Base-by-base conservation (phyloP, 805 yeast species). In the Henningerozyma blattae region DNA sequence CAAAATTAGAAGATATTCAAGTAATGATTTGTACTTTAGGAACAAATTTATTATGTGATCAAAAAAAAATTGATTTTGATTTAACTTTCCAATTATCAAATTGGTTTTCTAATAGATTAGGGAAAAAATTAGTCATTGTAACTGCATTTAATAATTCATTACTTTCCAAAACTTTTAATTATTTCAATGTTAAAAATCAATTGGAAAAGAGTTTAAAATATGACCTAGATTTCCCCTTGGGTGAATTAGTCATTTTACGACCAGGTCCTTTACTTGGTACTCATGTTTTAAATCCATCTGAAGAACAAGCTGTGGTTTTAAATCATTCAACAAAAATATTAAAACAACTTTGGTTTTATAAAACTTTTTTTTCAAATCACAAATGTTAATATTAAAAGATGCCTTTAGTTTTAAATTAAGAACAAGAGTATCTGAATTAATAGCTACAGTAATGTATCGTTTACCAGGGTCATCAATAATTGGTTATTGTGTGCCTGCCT, bases 261-360 rank as follows among this genome's bases (percentile, higher is more conserved):
- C 56, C 56, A 9, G 56, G 56, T n/a, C 53, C 56, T 17, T 20
- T 50, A 4, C 34, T 47, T 15, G 62, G 61, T 4, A 15, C 50
- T 42, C 37, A 20, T 20, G 22, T 7, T 7, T 38, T 32, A 5
- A 27, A 25, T 35, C n/a, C n/a, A n/a, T 43, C n/a, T 27, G 17
- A 33, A 12, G 30, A 34, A 9, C 31, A 15, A 17, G 18, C 22
- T 22, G 16, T 31, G 14, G 30, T 31, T 12, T 32, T 28, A 18
- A 30, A 35, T 8, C 17, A 34, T 20, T 32, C 40, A 6, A 24
- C 33, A 7, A 34, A 34, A 16, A 9, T 39, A 17, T 22, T 33
- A 10, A 31, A 29, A 13, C 42, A 33, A 29, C 22, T 36, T 15
- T 25, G 33, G 8, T 22, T 28, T 33, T 37, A 34, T 34, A 39